Percentiles rank a stretch among this genome's conserved stretches.
phyloP scores from a whole-genome alignment of 345 rosid genomes.

The Cardamine resedifolia region DNA sequence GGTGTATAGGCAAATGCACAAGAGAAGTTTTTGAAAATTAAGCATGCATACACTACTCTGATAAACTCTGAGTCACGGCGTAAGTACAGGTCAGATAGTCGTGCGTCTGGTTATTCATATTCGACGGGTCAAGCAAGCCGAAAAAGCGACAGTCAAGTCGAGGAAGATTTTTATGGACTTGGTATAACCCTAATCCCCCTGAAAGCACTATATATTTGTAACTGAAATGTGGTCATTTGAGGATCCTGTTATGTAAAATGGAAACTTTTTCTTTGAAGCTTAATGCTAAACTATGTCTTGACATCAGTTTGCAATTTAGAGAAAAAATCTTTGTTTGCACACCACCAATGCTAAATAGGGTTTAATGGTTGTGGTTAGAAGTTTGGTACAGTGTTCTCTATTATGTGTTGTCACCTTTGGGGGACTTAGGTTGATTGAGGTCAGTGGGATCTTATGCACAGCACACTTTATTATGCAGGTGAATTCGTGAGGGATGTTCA shows the following conservation, averaged over 20 bases:
- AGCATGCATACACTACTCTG: slow-evolving; percentile 56
- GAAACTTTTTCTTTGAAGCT: not conserved
- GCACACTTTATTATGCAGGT: slow-evolving; percentile 83
- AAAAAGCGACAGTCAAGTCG: slow-evolving; percentile 41
- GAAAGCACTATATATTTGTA: not conserved
- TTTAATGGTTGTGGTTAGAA: slow-evolving; percentile 12
- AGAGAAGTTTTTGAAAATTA: slow-evolving; percentile 52
- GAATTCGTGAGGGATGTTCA: slow-evolving; percentile 85
- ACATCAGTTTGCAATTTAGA: not conserved
- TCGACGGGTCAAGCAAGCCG: slow-evolving; percentile 47
- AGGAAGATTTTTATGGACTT: slow-evolving; percentile 88
- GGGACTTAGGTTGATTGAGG: slow-evolving; percentile 33
- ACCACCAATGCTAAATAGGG: slow-evolving; percentile 5
- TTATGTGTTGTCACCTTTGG: slow-evolving; percentile 20
- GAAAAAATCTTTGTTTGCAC: not conserved
- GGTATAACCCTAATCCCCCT: slow-evolving; percentile 51
- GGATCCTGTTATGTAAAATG: not conserved
- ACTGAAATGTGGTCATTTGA: not conserved
- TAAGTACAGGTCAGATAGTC: slow-evolving; percentile 49
- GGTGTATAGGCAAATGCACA: slow-evolving; percentile 73
- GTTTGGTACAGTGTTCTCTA: slow-evolving; percentile 8
- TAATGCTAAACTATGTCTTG: not conserved
- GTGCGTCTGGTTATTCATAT: slow-evolving; percentile 61
- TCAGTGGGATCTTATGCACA: slow-evolving; percentile 54
- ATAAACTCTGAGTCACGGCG: slow-evolving; percentile 68